Percentiles rank a stretch among this genome's conserved stretches.
phyloP scores from a whole-genome alignment of 2,329 filamentous ascomycete species.

The Aureobasidium melanogenum region DNA sequence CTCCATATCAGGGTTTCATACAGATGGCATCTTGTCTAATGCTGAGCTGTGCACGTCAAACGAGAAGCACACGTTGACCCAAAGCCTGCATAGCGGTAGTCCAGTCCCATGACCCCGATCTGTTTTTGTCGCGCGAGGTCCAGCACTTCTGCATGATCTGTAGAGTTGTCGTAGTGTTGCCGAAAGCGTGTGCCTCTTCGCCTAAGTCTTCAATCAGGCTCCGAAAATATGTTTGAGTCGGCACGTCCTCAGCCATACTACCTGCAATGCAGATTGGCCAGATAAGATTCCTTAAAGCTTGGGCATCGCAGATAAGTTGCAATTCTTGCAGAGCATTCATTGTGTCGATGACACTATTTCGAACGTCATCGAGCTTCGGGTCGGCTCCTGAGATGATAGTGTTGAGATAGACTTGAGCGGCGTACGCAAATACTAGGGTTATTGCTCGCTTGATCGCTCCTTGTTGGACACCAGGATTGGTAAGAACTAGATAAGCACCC shows the following conservation, averaged over 20 bases:
- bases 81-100: neutral
- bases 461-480: neutral
- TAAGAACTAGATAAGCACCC: neutral
- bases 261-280: constrained; percentile 13
- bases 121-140: neutral
- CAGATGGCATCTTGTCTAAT: neutral
- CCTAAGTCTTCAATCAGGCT: constrained; percentile 2
- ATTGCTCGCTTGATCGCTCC: constrained; percentile 5
- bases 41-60: neutral
- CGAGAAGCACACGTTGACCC: constrained; percentile 2
- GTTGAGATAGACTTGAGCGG: constrained; percentile 9
- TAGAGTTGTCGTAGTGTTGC: neutral
- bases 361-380: neutral
- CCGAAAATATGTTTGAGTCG: neutral
- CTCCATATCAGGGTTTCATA: neutral
- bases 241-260: constrained; percentile 4
- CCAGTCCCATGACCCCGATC: constrained; percentile 5
- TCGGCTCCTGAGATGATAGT: neutral
- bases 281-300: constrained; percentile 6
- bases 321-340: constrained; percentile 8
- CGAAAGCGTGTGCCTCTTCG: constrained; percentile 9
- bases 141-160: constrained; percentile 8
- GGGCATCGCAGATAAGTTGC: constrained; percentile 3
- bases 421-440: constrained; percentile 10
- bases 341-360: constrained; percentile 1